Base-by-base conservation (phyloP, 768 basidiomycete genomes). In the Pleurotus ostreatus region DNA sequence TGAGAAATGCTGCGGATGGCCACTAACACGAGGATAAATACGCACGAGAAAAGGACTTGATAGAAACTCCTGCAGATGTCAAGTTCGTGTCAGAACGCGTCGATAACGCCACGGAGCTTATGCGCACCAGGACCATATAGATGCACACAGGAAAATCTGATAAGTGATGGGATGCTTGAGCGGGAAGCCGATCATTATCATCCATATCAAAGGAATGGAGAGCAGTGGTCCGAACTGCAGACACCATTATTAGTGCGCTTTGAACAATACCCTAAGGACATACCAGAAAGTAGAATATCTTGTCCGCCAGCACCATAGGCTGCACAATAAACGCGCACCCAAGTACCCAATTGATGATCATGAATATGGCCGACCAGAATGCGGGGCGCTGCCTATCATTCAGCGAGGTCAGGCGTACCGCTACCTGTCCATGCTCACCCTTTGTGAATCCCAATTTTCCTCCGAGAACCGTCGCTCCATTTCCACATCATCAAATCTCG, bases 271-370 rank as follows among this genome's bases (percentile, higher is more conserved):
- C 4, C 39, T 12, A 40, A 18, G 22, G 12, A 23, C 12, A 13
- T 30, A 55, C 54, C 54, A 45, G 16, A 23, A 45, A 55, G 43
- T 55, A 55, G 45, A 55, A 55, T 45, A 55, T 55, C 11, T 55
- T 26, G 45, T 55, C 54, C 15, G 45, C 45, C 8, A 55, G 54
- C 18, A 55, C 54, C 25, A 55, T 46, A 12, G 54, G 54, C 23
- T 46, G 22, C n/a, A 44, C 11, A 13, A 55, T 55, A 9, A 55
- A 55, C n/a, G 45, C 54, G 22, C 54, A 55, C 6, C 54, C 54
- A 9, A 55, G 43, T 8, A 55, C 54, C 54, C 54, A 55, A 22
- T 55, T 55, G 11, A 46, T 38, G 18, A 55, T 55, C 23, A 55
- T 30, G 45, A 55, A 55, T 16, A 55, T 38, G n/a, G 54, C 41